These are phyloP conservation scores for Claviceps sp. DNA, from an alignment of 2,329 filamentous ascomycete genomes.

Conservation along the genomic window DNA sequence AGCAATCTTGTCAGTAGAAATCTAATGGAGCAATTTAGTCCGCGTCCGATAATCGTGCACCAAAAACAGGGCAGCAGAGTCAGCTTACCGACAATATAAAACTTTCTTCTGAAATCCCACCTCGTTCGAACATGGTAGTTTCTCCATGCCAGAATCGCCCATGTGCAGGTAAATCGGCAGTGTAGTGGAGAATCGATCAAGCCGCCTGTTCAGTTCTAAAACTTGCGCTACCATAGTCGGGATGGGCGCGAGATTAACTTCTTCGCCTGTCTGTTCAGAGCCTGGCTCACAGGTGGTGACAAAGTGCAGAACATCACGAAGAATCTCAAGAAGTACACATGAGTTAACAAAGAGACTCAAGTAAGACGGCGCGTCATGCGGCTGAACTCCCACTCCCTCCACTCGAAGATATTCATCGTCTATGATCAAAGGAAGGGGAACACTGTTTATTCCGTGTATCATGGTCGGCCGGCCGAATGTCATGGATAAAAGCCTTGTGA, in stretches of 20 bases:
- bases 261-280: not conserved
- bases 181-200: not conserved
- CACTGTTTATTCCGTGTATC: not conserved
- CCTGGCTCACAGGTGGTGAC: constrained; percentile 1
- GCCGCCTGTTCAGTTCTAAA: constrained; percentile 1
- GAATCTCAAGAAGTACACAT: constrained; percentile 1
- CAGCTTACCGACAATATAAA: constrained; percentile 1
- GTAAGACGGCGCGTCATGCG: not conserved
- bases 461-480: constrained; percentile 3
- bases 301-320: not conserved
- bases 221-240: not conserved
- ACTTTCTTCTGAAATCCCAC: constrained; percentile 1
- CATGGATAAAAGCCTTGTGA: constrained; percentile 1
- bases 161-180: not conserved
- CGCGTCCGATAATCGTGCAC: not conserved
- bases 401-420: constrained; percentile 2
- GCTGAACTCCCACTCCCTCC: not conserved
- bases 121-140: not conserved
- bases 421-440: not conserved
- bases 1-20: constrained; percentile 2
- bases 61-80: not conserved
- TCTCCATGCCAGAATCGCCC: not conserved
- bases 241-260: not conserved
- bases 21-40: not conserved
- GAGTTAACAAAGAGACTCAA: constrained; percentile 1